Evolutionary conservation across 2,329 filamentous ascomycete species (phyloP).

Genomic region (Parastagonospora avenae): DNA sequence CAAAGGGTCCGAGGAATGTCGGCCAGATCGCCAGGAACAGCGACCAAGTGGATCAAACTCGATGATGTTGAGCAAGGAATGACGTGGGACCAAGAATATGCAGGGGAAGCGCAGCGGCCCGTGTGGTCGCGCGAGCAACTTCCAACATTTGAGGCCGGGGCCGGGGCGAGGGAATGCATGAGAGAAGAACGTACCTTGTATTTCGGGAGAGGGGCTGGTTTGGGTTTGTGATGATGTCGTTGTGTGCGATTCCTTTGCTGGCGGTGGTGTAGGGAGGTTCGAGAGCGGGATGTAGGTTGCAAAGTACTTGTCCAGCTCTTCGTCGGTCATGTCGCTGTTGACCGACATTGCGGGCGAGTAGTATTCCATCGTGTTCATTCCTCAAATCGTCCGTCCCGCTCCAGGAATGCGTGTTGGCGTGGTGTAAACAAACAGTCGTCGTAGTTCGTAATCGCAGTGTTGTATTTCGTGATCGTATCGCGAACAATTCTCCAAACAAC

Average conservation of each 20-base stretch:
- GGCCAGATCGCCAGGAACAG: slow-evolving; percentile 28
- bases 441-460: too few species aligned
- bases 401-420: not conserved
- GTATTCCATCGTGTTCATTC: slow-evolving; percentile 4
- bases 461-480: too few species aligned
- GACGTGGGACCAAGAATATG: slow-evolving; percentile 19
- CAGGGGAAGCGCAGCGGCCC: slow-evolving; percentile 23
- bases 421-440: too few species aligned
- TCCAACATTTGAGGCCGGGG: slow-evolving; percentile 12
- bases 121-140: slow-evolving; percentile 13
- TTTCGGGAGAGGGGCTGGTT: slow-evolving; percentile 20
- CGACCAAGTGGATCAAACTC: too few species aligned
- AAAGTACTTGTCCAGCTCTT: slow-evolving; percentile 48
- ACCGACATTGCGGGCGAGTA: slow-evolving; percentile 33
- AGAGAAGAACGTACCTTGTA: slow-evolving; percentile 34
- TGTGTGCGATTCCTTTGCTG: slow-evolving; percentile 30
- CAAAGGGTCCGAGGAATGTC: not conserved
- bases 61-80: slow-evolving; percentile 8
- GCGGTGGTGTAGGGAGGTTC: slow-evolving; percentile 49
- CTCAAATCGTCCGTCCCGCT: not conserved
- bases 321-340: slow-evolving; percentile 43
- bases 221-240: slow-evolving; percentile 2
- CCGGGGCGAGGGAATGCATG: slow-evolving; percentile 4
- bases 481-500: too few species aligned
- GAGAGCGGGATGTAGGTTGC: slow-evolving; percentile 47